Base-by-base conservation (phyloP, 371 early-diverging fungal species). In the Apophysomyces elegans region DNA sequence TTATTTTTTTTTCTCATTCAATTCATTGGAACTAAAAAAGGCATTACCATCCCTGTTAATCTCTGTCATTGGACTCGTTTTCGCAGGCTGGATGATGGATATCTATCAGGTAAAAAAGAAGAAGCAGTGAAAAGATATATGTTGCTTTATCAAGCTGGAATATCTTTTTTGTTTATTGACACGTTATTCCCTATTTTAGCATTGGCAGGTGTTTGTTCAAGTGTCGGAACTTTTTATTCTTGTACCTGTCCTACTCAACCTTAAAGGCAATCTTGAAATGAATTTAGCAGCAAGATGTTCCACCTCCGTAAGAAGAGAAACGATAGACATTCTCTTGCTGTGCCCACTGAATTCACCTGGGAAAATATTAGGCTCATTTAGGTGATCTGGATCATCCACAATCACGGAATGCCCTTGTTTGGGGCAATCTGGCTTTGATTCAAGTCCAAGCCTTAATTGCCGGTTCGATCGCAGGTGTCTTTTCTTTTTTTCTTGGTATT, bases 251-350 rank as follows among this genome's bases (percentile, higher is more conserved):
- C 72, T 95, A 43, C 73, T 93, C 54, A 93, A 93, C 68, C 77
- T 94, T 36, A 95, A 94, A 67, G 94, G 95, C 68, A 95, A 94
- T 74, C 81, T 94, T 37, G 95, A 94, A 80, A 90, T 93, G 87
- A 95, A 93, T 69, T 81, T 94, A 62, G 90, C 93, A 7, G 88
- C 94, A 26, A 81, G 95, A 14, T 76, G 94, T 32, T 90, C 93
- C 2, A 94, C 95, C 5, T 86, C 87, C 41, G 89, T 90, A 80
- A 50, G 54, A 50, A 50, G 35, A 21, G 5, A 9, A 50, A 50
- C 8, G 21, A 50, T 21, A n/a, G 9, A 18, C 54, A 18, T 50
- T 26, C 16, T 32, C 32, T 16, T 26, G 21, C 54, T 9, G 9
- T 35, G 21, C 21, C 16, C 54, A 50, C 35, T 21, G 9, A 50